Base-by-base conservation (phyloP, 1,284 basidiomycete species). In the Mycena sp. region DNA sequence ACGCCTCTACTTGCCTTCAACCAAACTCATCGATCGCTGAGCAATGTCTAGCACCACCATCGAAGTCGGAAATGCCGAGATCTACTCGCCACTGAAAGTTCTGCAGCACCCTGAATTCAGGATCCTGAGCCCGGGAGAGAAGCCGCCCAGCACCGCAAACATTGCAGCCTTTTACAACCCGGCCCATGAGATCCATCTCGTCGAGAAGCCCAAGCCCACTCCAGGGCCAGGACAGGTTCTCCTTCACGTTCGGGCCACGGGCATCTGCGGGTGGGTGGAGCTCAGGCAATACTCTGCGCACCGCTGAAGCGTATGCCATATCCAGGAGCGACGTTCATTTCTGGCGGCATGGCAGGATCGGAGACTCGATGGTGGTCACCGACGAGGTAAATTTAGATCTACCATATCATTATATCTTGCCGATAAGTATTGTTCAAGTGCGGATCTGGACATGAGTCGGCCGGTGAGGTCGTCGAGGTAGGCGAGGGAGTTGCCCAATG, bases 391-490 rank as follows among this genome's bases (percentile, higher is more conserved):
- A 66, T 43, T 17, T 26, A 41, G 4, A n/a, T 55, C 54, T 1
- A 17, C 51, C 7, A 23, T 10, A 21, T n/a, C 48, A 17, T 23
- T 4, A 28, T 11, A 32, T 30, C 5, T 26, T 21, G n/a, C 37
- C 28, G 12, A 67, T 17, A 35, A 12, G 28, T 14, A 37, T 43
- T n/a, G n/a, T 21, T 30, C 28, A 6, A 87, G 86, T 88, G 86
- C 57, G 86, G 86, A 43, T 85, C 86, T 50, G 87, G 87, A 28
- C 87, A 88, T 61, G 87, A 89, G 72, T 88, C 87, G 58, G 87
- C 87, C 38, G 87, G 87, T 21, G 85, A 89, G 71, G 80, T 89
- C 12, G 76, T 84, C 38, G 85, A 87, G 71, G 79, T 87, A 12
- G 86, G 86, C 14, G 84, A 86, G 68, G 86, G 84, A 21, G 86